Base-by-base conservation (phyloP, 768 basidiomycete genomes). In the Termitomyces sp. region DNA sequence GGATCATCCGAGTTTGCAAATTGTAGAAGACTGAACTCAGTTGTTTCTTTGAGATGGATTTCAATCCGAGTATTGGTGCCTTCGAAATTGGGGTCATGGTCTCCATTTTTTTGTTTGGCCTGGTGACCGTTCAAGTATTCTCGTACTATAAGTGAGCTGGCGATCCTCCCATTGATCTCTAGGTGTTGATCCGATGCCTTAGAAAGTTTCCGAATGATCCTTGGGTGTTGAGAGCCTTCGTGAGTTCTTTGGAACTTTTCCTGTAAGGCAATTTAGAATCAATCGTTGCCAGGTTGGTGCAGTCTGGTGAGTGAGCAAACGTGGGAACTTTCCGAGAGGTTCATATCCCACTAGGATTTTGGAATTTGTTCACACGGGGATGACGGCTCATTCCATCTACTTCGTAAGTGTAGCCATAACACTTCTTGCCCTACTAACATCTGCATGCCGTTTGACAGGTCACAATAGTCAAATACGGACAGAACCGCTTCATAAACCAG, bases 21-120 rank as follows among this genome's bases (percentile, higher is more conserved):
- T 50, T 6, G 2, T 33, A 5, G 10, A 13, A 51, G 5, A 36
- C 23, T 16, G 18, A 6, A 2, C 32, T 33, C 49, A 33, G n/a
- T 10, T 33, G 30, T 33, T 5, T 20, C 12, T 51, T 14, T 3
- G 33, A 36, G 14, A 51, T 14, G 4, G 9, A 5, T 36, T 36
- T 51, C 6, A 23, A 23, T 35, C 26, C 48, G 36, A 64, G 55
- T 12, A n/a, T 61, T n/a, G 63, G 63, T 10, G 63, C 61, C 7
- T 51, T 61, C 16, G 60, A 64, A 51, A 57, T 59, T 16, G 63
- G 63, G 28, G 53, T 59, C 3, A 56, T 62, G 55, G 47, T 60
- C 9, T 58, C 51, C 13, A 54, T 64, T 8, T 64, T 64, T 48
- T 28, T 64, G 28, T 64, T 62, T 46, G 61, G 61, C 13, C 47